Evolutionary conservation across 202 grass and related monocot species (phyloP), one percentile per base, ranked within the genome.

Genomic region (Cymbopogon flexuosus): DNA sequence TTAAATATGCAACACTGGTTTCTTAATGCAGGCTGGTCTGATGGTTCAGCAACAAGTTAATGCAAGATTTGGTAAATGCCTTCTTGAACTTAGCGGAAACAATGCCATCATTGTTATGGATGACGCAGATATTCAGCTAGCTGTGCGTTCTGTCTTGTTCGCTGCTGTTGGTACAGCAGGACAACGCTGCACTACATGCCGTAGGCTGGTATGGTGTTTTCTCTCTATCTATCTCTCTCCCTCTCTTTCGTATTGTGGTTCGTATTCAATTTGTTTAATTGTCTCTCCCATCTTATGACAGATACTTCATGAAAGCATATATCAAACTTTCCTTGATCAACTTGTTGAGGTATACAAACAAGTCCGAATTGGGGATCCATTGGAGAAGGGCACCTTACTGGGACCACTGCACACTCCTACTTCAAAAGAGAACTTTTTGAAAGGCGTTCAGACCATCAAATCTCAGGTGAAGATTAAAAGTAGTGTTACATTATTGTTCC

Each of bases 31-130:
- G 92, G 96, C 92, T 65, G 96, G 96, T 66, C 88, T 91, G 65
- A 86, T 88, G 68, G 87, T 99, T 87, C 90, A 99, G 65, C 90
- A 93, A 62, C 90, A 89, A 65, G 96, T 91, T 22, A 89, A 40
- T 84, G 86, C 79, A 3, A 91, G 96, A 88, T 99, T 91, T 83
- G 96, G 90, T 56, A 99, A 95, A 91, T 95, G 92, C 63, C 91
- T 99, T 79, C 92, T 99, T 79, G 96, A 99, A 87, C 92, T 99
- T 84, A 99, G 96, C 15, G 96, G 96, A 75, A 99, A 99, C 86
- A 95, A 99, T 85, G 96, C 96, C 70, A 95, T 99, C 79, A 95
- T 99, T 84, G 87, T 95, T 67, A 99, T 99, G 96, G 90, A 99
- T 88, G 96, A 99, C 60, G 96, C 96, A 62, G 96, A 99, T 79